Percentiles rank a stretch among this genome's conserved stretches.
These are phyloP conservation scores for Malassezia pachydermatis DNA, from an alignment of 1,284 basidiomycete species.

Conservation along the genomic window DNA sequence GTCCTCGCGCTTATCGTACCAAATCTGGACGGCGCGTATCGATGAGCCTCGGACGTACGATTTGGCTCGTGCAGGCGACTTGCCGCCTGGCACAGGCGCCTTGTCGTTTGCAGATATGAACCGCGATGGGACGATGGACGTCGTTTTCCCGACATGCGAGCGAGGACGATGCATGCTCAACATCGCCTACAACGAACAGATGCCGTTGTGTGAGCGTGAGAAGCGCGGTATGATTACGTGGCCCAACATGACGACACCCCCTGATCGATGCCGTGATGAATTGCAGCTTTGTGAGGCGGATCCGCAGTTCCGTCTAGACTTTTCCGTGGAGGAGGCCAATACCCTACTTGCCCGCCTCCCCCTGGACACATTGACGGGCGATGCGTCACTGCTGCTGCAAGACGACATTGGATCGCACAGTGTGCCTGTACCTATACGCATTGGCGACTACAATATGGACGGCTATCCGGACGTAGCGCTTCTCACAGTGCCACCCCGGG, in stretches of 20 bases:
- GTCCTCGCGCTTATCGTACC: constrained; percentile 54
- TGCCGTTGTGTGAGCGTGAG: constrained; percentile 59
- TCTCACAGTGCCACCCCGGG: constrained; percentile 54
- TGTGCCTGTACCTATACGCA: constrained; percentile 62
- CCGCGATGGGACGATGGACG: constrained; percentile 90
- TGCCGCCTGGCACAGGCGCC: constrained; percentile 68
- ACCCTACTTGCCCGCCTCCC: constrained; percentile 17
- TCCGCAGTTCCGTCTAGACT: constrained; percentile 65
- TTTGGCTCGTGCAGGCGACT: constrained; percentile 58
- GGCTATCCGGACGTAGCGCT: constrained; percentile 81
- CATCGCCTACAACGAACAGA: constrained; percentile 85
- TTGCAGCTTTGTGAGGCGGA: constrained; percentile 74
- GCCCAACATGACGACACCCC: constrained; percentile 9
- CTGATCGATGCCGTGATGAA: constrained; percentile 54
- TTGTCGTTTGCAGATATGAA: constrained; percentile 87
- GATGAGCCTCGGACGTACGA: constrained; percentile 52
- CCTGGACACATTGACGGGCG: constrained; percentile 5
- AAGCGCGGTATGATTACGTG: constrained; percentile 24
- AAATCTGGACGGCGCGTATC: constrained; percentile 63
- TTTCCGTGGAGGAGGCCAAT: constrained; percentile 55
- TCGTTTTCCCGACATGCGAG: constrained; percentile 77
- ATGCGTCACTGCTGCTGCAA: constrained; percentile 57
- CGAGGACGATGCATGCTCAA: constrained; percentile 66
- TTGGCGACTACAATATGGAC: constrained; percentile 86
- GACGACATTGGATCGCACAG: constrained; percentile 60